Evolutionary conservation across 352 stramenopile species (phyloP).

Genomic region (Phytopythium kandeliae): DNA sequence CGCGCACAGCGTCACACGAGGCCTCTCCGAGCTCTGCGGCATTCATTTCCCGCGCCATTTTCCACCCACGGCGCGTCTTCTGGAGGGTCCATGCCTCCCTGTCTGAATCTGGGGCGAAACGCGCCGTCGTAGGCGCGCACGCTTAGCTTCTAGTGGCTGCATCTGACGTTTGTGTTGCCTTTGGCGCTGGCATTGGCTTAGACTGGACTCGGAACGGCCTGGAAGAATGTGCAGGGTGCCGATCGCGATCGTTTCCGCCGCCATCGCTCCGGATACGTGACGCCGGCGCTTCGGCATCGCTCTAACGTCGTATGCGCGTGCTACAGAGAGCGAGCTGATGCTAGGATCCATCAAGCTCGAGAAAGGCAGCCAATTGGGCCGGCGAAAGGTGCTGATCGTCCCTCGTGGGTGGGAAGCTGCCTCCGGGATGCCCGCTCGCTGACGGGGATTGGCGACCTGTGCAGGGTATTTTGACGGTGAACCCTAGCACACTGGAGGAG

Average conservation of each 20-base stretch:
- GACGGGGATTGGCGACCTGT: not conserved
- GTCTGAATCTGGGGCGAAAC: no score
- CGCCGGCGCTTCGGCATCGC: no score
- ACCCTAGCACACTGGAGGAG: conserved; percentile 64
- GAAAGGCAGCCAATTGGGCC: conserved; percentile 59
- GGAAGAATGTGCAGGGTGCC: conserved; percentile 80
- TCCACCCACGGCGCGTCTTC: no score
- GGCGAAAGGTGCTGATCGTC: conserved; percentile 63
- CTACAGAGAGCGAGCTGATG: conserved; percentile 77
- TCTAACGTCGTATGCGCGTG: not conserved
- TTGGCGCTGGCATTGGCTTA: conserved; percentile 9
- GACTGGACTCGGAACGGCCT: conserved; percentile 64
- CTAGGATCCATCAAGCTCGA: conserved; percentile 82
- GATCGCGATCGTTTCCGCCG: not conserved
- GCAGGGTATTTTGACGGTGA: conserved; percentile 74
- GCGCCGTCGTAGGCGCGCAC: no score
- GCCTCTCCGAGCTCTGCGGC: not conserved
- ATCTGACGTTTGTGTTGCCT: conserved; percentile 1
- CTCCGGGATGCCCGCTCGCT: conserved; percentile 6
- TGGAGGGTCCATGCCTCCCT: no score
- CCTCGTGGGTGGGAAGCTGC: no score
- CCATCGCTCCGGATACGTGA: not conserved
- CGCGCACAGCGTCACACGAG: no score
- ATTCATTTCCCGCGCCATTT: not conserved
- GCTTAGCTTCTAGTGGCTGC: no score